A percentile compares a stretch with the other conserved stretches of the same genome.
These are phyloP conservation scores for Trichophaea hybrida DNA, from an alignment of 2,329 filamentous ascomycete genomes.

Conservation along the genomic window DNA sequence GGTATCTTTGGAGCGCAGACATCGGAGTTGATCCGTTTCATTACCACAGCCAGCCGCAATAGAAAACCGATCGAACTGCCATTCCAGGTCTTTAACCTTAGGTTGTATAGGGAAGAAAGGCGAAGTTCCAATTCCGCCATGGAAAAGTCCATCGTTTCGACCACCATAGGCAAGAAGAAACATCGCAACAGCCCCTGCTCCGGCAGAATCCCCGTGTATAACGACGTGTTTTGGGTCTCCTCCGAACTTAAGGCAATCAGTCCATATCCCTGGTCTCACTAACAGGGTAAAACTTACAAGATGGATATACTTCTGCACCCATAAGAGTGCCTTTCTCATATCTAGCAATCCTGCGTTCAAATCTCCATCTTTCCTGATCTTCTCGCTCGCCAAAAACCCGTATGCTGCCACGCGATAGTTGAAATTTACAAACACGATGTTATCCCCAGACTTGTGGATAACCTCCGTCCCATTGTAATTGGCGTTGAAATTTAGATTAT, in stretches of 20 bases:
- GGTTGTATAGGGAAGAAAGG: constrained; percentile 10
- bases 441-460: constrained; percentile 40
- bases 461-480: background rate
- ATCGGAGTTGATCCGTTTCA: background rate
- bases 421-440: constrained; percentile 45
- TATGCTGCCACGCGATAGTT: constrained; percentile 67
- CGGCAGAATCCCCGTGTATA: constrained; percentile 63
- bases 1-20: constrained; percentile 1
- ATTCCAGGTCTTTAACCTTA: background rate
- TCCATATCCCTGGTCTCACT: background rate
- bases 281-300: constrained; percentile 27
- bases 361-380: constrained; percentile 32
- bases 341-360: constrained; percentile 60
- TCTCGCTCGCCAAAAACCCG: constrained; percentile 58
- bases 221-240: constrained; percentile 65
- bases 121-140: constrained; percentile 3
- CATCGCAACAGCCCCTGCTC: constrained; percentile 28
- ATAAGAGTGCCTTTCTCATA: constrained; percentile 56
- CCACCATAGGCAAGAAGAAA: background rate
- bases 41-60: background rate
- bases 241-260: constrained; percentile 42
- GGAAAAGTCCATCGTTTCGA: background rate
- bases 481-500: constrained; percentile 23
- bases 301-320: constrained; percentile 63
- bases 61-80: constrained; percentile 5